Evolutionary conservation across 371 early-diverging fungal genomes (phyloP), one percentile per base, ranked within the genome.

Genomic region (Mucor racemosus): DNA sequence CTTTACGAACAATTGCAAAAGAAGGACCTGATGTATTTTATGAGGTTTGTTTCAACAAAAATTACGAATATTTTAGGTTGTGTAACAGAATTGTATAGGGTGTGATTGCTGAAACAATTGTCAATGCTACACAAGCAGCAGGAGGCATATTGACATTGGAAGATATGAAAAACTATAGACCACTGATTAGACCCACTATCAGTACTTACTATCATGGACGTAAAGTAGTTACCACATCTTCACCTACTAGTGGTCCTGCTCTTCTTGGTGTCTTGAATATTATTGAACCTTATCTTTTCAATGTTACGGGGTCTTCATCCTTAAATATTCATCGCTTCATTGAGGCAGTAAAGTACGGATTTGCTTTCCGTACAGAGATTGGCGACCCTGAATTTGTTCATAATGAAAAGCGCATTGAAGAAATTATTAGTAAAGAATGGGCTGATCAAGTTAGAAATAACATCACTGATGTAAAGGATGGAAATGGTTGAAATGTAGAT

Each of bases 291-390:
- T 97, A 84, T 71, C 82, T 90, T 63, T 73, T 95, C 5, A 73
- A 79, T 4, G 65, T 68, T 3, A 73, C 88, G 17, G 89, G 88
- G 0, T 73, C 73, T 19, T 76, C 78, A 7, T 76, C 79, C 5
- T 41, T 92, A 8, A 90, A 88, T 41, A 66, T 88, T 5, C 97
- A 97, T 73, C 85, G 94, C 7, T 74, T 97, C 17, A 78, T 96
- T 0, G 99, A 99, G 74, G 88, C 95, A 0, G 86, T 97, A 75
- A 99, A 99, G 74, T 94, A 78, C 72, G 98, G 93, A 4, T 95
- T 84, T 75, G 96, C 96, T 4, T 86, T 90, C 68, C 84, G 99
- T 39, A 91, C 92, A 4, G 85, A 89, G 54, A 69, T 96, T 10
- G 95, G 89, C 1, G 97, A 97, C 72, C 95, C 95, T 0, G 86